Evolutionary conservation across 306 rosid species (phyloP), one percentile per base, ranked within the genome.

Genomic region (Sesbania bispinosa): DNA sequence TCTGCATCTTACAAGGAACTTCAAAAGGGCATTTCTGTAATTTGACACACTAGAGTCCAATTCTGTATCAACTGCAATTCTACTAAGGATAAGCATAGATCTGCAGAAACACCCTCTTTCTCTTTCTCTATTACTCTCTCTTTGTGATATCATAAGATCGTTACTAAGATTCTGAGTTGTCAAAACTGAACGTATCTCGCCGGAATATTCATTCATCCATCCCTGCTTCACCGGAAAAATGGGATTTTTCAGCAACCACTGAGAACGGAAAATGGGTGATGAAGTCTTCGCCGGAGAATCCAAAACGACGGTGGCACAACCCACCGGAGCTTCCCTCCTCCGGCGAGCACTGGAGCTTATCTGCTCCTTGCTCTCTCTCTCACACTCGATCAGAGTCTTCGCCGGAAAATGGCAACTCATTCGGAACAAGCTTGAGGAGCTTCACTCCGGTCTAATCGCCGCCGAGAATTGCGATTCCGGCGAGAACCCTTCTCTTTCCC

Each of bases 391-490:
- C 70, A 84, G 84, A 60, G 90, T 88, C 52, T 93, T 93, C 69
- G 62, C 92, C 27, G 92, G 79, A 35, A 93, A 93, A 78, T 93
- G 98, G 98, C 85, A 87, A 5, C 61, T 84, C n/a, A 87, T 93
- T 26, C 79, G 97, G 6, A 24, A n/a, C 80, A 93, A 85, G 78
- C 97, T 93, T 19, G 93, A 90, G 52, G 97, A 87, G 30, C 81
- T 93, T 45, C 84, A 82, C 69, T 78, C 88, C 1, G 88, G 89
- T 46, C 80, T 93, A 23, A 65, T 84, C 62, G 88, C 90, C 35
- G 83, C 84, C 16, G 96, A 85, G 62, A 83, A 75, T 55, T 88
- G 82, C 74, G 89, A 85, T 45, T 81, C 88, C 64, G 57, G 81
- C 41, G 87, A 78, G 6, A 85, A 73, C 50, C 76, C 90, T 2